Evolutionary conservation across 1,139 yeast species (phyloP), one percentile per base, ranked within the genome.

Genomic region (Protomyces lactucae-debilis): DNA sequence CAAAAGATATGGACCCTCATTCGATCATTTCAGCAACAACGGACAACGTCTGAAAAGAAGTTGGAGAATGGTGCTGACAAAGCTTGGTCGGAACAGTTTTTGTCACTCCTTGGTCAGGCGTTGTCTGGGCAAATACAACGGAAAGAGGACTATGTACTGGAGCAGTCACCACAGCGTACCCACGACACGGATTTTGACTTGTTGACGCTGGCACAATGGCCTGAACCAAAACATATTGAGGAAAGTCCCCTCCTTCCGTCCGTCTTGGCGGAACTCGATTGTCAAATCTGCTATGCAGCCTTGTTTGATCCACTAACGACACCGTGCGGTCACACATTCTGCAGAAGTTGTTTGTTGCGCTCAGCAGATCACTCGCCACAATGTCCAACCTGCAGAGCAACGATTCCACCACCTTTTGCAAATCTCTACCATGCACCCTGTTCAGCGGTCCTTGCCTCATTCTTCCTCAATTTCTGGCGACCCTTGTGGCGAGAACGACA

Each of bases 311-410:
- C 67, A 18, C 60, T 63, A 10, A 63, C 65, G 36, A 63, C 66
- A 12, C 65, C 64, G 16, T 65, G 67, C 36, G 67, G 67, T 5
- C 67, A 65, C 48, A 56, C 66, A 4, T 65, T 65, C 36, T 65
- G 67, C 37, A 60, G 64, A 18, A 52, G 60, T 12, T 65, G 67
- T 14, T 59, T 65, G 21, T 28, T 61, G 37, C 60, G 65, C 39
- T 59, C 67, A n/a, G 55, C 57, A 23, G 63, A 64, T 23, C 66
- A 65, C 14, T 57, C 64, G 6, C 60, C 65, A 32, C 56, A 45
- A 14, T 65, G 67, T 32, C 66, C 67, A 10, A 53, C 61, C 9
- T 65, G 67, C 54, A 64, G 67, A 10, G 55, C 61, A 14, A 32
- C 57, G 12, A 57, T 61, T 32, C 65, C 65, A 1, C 61, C 67